Conservation (phyloP, 345 rosid genomes). For the Zanthoxylum bungeanum region DNA sequence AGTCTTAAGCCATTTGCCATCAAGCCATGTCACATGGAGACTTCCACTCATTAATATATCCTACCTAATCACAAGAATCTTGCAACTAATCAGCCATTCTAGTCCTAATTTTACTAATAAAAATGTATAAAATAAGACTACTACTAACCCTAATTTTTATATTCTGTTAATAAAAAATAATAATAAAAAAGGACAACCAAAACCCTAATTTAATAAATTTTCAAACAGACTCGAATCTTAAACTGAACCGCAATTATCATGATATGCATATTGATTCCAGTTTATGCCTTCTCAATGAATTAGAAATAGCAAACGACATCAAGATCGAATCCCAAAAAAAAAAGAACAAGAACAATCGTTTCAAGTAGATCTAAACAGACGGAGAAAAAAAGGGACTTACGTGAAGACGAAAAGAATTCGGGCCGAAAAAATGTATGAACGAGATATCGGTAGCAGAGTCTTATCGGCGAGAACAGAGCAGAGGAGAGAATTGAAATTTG, state of each 20-base stretch:
- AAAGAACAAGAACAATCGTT: background rate
- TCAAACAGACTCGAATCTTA: background rate
- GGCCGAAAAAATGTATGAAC: background rate
- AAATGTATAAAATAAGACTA: too few species aligned
- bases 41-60: too few species aligned
- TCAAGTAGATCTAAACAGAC: background rate
- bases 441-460: too few species aligned
- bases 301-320: too few species aligned
- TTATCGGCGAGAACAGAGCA: too few species aligned
- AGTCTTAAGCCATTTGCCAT: too few species aligned
- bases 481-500: background rate
- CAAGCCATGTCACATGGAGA: too few species aligned
- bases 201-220: background rate
- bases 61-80: background rate
- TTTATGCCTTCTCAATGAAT: too few species aligned
- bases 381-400: background rate
- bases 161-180: background rate
- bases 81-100: background rate
- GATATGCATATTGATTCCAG: too few species aligned
- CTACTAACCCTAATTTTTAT: background rate
- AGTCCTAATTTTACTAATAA: too few species aligned
- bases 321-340: background rate
- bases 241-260: background rate
- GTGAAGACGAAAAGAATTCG: background rate
- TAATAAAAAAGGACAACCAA: background rate